These are phyloP conservation scores for Micractinium sp. DNA, from an alignment of 139 green algal species.

Conservation along the genomic window DNA sequence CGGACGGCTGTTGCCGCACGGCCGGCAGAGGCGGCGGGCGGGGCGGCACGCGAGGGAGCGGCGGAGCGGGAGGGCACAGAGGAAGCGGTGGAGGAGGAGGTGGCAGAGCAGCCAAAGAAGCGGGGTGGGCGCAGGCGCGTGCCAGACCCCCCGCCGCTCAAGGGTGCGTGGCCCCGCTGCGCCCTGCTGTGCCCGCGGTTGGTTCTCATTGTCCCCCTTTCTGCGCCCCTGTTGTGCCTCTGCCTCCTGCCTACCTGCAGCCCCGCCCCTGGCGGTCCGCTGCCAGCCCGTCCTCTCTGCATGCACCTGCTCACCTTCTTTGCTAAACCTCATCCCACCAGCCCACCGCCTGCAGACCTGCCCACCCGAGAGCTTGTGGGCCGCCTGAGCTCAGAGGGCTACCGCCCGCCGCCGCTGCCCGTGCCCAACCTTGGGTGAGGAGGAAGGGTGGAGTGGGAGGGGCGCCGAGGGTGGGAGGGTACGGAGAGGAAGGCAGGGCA, in stretches of 20 bases:
- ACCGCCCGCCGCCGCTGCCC: conserved; percentile 6
- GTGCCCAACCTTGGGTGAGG: conserved; percentile 65
- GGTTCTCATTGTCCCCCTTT: no score
- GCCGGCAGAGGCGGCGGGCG: no score
- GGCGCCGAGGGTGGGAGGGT: no score
- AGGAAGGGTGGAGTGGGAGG: no score
- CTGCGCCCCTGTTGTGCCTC: no score
- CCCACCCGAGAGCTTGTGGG: conserved; percentile 16
- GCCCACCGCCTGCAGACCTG: neutral
- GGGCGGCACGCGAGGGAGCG: no score
- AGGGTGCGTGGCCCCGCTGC: neutral
- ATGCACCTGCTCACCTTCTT: neutral
- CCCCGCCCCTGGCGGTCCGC: no score
- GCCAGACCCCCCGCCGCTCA: conserved; percentile 12
- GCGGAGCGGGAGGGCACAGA: neutral
- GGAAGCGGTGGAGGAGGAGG: neutral
- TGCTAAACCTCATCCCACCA: neutral
- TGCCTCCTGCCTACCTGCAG: no score
- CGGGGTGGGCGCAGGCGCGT: neutral
- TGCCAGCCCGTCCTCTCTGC: neutral
- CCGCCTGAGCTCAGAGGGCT: neutral
- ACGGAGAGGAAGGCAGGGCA: no score
- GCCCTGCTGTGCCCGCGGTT: neutral
- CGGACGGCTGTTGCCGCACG: no score
- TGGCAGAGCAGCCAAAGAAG: neutral